phyloP scores from a whole-genome alignment of 768 basidiomycete species.

The Tylopilus subfusipes region DNA sequence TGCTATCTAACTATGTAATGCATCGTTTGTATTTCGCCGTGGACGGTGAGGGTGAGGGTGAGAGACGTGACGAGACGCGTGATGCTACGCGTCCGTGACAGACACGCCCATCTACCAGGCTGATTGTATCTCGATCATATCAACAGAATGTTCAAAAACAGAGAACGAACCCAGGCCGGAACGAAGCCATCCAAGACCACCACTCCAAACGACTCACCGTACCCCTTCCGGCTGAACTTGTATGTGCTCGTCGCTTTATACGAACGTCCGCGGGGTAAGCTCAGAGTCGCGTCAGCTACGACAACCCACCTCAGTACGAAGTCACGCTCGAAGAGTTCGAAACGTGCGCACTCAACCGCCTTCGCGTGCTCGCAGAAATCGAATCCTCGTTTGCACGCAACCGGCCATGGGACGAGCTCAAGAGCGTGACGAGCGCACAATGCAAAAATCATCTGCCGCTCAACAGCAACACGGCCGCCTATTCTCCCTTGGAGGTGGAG shows the following conservation, averaged over 20 bases:
- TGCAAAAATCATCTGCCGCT: slow-evolving; percentile 77
- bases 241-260: slow-evolving; percentile 34
- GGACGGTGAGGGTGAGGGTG: no score
- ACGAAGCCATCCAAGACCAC: neutral
- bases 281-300: slow-evolving; percentile 59
- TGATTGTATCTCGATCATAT: neutral
- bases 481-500: slow-evolving; percentile 52
- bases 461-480: slow-evolving; percentile 49
- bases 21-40: neutral
- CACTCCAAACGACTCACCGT: slow-evolving; percentile 25
- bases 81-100: slow-evolving; percentile 26
- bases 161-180: slow-evolving; percentile 1
- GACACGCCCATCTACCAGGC: no score
- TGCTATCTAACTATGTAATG: slow-evolving; percentile 16
- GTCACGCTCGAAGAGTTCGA: slow-evolving; percentile 97
- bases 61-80: slow-evolving; percentile 26
- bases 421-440: slow-evolving; percentile 55
- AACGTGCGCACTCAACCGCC: slow-evolving; percentile 79
- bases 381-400: slow-evolving; percentile 86
- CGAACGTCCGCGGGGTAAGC: neutral
- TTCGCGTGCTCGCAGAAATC: slow-evolving; percentile 86
- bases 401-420: slow-evolving; percentile 74
- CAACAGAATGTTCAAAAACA: slow-evolving; percentile 23
- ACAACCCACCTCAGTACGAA: slow-evolving; percentile 78
- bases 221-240: slow-evolving; percentile 80